A percentile compares a stretch with the other conserved stretches of the same genome.
These are phyloP conservation scores for Nepenthes alata DNA, from an alignment of 179 eudicot genomes.

Conservation along the genomic window DNA sequence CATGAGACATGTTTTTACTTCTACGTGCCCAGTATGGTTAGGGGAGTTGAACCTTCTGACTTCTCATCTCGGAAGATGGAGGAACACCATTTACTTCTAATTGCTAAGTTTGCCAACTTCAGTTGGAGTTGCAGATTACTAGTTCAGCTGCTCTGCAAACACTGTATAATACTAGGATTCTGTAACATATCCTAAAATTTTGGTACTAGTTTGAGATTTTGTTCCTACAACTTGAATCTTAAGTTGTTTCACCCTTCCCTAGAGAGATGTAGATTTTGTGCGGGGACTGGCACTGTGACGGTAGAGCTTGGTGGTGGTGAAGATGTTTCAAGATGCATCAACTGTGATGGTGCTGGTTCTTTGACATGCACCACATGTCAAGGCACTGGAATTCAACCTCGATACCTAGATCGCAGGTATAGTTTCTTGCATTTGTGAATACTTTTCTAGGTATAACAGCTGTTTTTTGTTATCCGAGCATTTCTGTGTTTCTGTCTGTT, in stretches of 20 bases:
- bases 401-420: slow-evolving; percentile 92
- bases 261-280: slow-evolving; percentile 83
- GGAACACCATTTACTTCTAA: no score
- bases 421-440: neutral
- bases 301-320: slow-evolving; percentile 82
- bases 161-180: neutral
- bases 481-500: neutral
- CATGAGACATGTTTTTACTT: no score
- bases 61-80: no score
- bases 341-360: slow-evolving; percentile 78
- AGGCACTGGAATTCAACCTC: slow-evolving; percentile 87
- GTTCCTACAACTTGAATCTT: neutral
- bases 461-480: neutral
- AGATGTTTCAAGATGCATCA: slow-evolving; percentile 76
- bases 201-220: neutral
- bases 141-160: no score
- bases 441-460: neutral
- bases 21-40: no score
- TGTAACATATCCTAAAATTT: neutral
- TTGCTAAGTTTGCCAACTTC: no score
- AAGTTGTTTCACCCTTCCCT: slow-evolving; percentile 4
- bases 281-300: slow-evolving; percentile 59
- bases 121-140: no score
- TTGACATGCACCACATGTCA: slow-evolving; percentile 94
- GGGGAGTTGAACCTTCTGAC: no score